phyloP scores from a whole-genome alignment of 2,329 filamentous ascomycete genomes.

The Lachnellula hyalina region DNA sequence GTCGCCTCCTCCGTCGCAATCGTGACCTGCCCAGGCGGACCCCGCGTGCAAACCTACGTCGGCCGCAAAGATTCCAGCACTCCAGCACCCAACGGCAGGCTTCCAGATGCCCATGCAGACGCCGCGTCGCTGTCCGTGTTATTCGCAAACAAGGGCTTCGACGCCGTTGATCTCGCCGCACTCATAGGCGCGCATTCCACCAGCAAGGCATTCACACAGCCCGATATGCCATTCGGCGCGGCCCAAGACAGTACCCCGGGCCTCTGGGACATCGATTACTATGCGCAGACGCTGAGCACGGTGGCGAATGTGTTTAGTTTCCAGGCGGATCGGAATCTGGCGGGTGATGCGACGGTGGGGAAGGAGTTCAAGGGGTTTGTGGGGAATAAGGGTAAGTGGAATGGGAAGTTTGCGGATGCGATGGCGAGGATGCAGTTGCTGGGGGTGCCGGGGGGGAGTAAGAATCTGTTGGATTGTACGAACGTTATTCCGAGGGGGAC shows the following conservation, averaged over 20 bases:
- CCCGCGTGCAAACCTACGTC: slow-evolving; percentile 9
- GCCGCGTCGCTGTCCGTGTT: slow-evolving; percentile 23
- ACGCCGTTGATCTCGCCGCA: slow-evolving; percentile 33
- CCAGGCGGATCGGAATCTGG: slow-evolving; percentile 83
- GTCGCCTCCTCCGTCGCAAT: slow-evolving; percentile 14
- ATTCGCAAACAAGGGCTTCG: slow-evolving; percentile 35
- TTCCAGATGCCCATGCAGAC: slow-evolving; percentile 8
- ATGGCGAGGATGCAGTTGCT: too few relatives aligned
- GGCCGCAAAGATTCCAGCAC: slow-evolving; percentile 12
- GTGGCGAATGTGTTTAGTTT: slow-evolving; percentile 59
- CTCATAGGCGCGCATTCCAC: slow-evolving; percentile 35
- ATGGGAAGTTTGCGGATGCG: too few relatives aligned
- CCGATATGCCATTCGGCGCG: slow-evolving; percentile 25
- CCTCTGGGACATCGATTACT: slow-evolving; percentile 34
- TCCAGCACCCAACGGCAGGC: slow-evolving; percentile 1
- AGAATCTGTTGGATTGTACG: too few relatives aligned
- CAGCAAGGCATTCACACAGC: slow-evolving; percentile 28
- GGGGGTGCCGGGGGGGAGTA: too few relatives aligned
- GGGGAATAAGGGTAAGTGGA: neutral
- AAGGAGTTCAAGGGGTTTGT: slow-evolving; percentile 34
- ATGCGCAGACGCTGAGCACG: slow-evolving; percentile 28
- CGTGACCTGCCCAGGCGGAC: slow-evolving; percentile 13
- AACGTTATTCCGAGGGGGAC: too few relatives aligned
- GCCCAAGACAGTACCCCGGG: slow-evolving; percentile 33
- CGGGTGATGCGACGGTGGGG: slow-evolving; percentile 71